Conservation (phyloP, 306 rosid genomes). For the Cajanus cajan region DNA sequence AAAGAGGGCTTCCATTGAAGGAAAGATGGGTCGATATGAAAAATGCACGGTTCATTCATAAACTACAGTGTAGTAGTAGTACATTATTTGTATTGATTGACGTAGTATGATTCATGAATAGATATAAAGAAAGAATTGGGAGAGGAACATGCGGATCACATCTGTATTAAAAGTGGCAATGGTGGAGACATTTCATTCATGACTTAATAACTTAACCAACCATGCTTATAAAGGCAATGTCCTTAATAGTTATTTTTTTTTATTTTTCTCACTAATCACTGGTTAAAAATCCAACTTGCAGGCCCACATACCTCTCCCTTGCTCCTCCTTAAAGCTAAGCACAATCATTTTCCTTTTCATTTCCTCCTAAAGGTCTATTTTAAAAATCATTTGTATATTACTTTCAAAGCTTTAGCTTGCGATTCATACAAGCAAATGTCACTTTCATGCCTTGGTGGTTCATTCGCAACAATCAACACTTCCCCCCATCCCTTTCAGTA, state of each 20-base stretch:
- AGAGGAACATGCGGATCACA: slow-evolving; percentile 35
- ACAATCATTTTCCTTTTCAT: slow-evolving; percentile 56
- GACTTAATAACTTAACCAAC: slow-evolving; percentile 83
- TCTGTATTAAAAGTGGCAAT: slow-evolving; percentile 37
- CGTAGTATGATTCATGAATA: slow-evolving; percentile 4
- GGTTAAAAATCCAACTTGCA: slow-evolving; percentile 37
- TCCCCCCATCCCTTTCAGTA: slow-evolving; percentile 37
- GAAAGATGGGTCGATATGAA: slow-evolving; percentile 32
- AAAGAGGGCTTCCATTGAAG: slow-evolving; percentile 10
- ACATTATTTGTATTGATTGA: background rate
- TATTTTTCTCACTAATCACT: slow-evolving; percentile 27
- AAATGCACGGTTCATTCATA: slow-evolving; percentile 3
- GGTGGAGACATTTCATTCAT: slow-evolving; percentile 92
- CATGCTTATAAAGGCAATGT: slow-evolving; percentile 60
- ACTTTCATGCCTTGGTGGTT: slow-evolving; percentile 66
- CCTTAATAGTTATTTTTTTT: slow-evolving; percentile 23
- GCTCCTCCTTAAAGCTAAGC: slow-evolving; percentile 97
- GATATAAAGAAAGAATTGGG: slow-evolving; percentile 3
- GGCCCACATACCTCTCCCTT: slow-evolving; percentile 66
- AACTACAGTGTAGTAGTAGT: background rate
- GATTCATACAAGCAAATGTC: slow-evolving; percentile 94
- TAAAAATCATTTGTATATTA: slow-evolving; percentile 58
- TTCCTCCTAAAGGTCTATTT: slow-evolving; percentile 48
- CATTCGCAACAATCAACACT: slow-evolving; percentile 70
- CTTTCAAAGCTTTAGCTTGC: slow-evolving; percentile 84